Evolutionary conservation across 345 rosid genomes (phyloP).

Genomic region (Mercurialis annua): DNA sequence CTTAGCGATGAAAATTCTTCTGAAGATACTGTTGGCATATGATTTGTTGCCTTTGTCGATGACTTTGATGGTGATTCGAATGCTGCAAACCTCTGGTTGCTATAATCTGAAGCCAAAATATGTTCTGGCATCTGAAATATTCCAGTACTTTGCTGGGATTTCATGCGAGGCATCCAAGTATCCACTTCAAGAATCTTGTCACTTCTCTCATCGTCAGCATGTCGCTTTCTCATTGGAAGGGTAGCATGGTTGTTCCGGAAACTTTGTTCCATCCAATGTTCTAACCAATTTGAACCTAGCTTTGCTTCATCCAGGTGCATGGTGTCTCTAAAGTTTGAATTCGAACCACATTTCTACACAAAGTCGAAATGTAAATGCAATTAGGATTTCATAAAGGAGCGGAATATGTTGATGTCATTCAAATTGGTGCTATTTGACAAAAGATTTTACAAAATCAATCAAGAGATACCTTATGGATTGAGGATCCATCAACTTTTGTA

Average conservation of each 20-base stretch:
- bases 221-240: conserved; percentile 23
- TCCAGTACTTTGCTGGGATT: conserved; percentile 30
- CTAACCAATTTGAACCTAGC: conserved; percentile 59
- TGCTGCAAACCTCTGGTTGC: conserved; percentile 5
- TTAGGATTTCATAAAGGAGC: conserved; percentile 1
- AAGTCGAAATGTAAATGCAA: conserved; percentile 1
- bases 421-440: background rate
- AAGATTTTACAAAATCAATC: conserved; percentile 11
- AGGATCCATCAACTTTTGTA: conserved; percentile 39
- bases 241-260: conserved; percentile 35
- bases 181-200: conserved; percentile 39
- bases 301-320: conserved; percentile 33
- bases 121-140: conserved; percentile 24
- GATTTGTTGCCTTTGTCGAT: conserved; percentile 17
- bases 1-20: conserved; percentile 10
- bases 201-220: conserved; percentile 25
- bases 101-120: conserved; percentile 18
- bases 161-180: conserved; percentile 82
- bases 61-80: conserved; percentile 20
- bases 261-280: conserved; percentile 75
- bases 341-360: conserved; percentile 53
- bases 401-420: background rate
- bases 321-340: conserved; percentile 40
- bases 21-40: conserved; percentile 5
- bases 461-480: conserved; percentile 35